Evolutionary conservation across 805 yeast species (phyloP).

Genomic region (Ogataea henricii): DNA sequence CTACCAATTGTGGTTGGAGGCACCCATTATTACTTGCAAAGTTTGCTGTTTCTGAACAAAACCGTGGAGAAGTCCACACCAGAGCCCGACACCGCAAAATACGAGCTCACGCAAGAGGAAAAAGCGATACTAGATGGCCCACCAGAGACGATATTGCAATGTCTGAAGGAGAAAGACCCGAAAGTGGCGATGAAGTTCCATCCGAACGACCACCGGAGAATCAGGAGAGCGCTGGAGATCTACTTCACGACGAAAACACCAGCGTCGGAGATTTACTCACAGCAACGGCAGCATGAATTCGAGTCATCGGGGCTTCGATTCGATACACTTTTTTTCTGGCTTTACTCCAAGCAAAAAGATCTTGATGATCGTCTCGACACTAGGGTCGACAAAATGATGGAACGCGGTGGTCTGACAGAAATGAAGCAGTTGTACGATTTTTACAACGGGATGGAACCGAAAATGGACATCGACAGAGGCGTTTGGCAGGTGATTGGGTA

Average conservation of each 20-base stretch:
- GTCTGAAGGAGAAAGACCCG: slow-evolving; percentile 63
- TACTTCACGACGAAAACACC: slow-evolving; percentile 62
- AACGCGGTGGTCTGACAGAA: slow-evolving; percentile 68
- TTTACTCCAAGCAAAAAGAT: slow-evolving; percentile 62
- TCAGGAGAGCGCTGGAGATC: slow-evolving; percentile 80
- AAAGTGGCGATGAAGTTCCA: slow-evolving; percentile 78
- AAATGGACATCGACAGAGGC: slow-evolving; percentile 66
- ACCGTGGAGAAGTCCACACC: slow-evolving; percentile 46
- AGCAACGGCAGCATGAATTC: slow-evolving; percentile 50
- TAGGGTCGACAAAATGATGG: slow-evolving; percentile 84
- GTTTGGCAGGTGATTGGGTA: slow-evolving; percentile 95
- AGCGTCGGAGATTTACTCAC: slow-evolving; percentile 70
- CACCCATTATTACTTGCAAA: slow-evolving; percentile 89
- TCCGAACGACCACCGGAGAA: slow-evolving; percentile 82
- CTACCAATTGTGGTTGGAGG: slow-evolving; percentile 93
- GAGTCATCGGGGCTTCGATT: slow-evolving; percentile 54
- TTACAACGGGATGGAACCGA: slow-evolving; percentile 37
- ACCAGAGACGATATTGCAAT: slow-evolving; percentile 48
- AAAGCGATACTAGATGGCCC: slow-evolving; percentile 54
- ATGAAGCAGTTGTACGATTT: slow-evolving; percentile 56
- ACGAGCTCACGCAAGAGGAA: slow-evolving; percentile 35
- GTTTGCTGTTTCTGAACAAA: slow-evolving; percentile 69
- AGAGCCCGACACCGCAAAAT: slow-evolving; percentile 22
- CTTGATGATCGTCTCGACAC: slow-evolving; percentile 67
- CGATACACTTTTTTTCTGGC: slow-evolving; percentile 77